Evolutionary conservation across 306 rosid species (phyloP), one percentile per base, ranked within the genome.

Genomic region (Notholithocarpus densiflorus): DNA sequence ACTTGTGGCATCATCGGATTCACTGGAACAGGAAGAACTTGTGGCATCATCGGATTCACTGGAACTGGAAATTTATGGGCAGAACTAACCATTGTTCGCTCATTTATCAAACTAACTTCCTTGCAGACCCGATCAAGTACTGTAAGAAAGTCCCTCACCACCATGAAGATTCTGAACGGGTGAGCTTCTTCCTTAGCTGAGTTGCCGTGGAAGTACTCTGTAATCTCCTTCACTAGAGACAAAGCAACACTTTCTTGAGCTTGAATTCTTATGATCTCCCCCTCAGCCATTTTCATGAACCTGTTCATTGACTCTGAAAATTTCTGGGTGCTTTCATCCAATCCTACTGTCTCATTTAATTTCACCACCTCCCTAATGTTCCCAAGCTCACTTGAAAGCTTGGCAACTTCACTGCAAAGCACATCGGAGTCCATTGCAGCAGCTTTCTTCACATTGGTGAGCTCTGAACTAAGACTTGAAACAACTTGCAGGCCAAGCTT

Each of bases 131-230:
- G 81, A 24, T 95, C 99, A 8, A 95, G 94, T 74, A 87, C 79
- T 0, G 84, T 61, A 15, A 95, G 87, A 56, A 95, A 93, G 84
- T 95, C 98, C 80, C 99, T 84, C 52, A 95, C 99, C 68, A 95
- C 98, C 92, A 87, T 72, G 89, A 93, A 95, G 77, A 95, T 95
- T 88, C 99, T 86, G 68, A 93, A 93, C 0, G 99, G 99, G 84
- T 95, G 98, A 85, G 99, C 98, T 82, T 93, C 99, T 92, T 93
- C 99, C 81, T 86, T 95, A 0, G 99, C 80, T 9, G 91, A 90
- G 89, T 95, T 87, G 37, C 99, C 99, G 61, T 95, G 99, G 86
- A 95, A 95, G 76, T 95, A 95, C 84, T 93, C 98, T 0, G 99
- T 93, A 45, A 95, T 91, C 88, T 95, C 99, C 87, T 91, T 95